Base-by-base conservation (phyloP, 192 early-diverging fungal genomes). In the Linderina pennispora region DNA sequence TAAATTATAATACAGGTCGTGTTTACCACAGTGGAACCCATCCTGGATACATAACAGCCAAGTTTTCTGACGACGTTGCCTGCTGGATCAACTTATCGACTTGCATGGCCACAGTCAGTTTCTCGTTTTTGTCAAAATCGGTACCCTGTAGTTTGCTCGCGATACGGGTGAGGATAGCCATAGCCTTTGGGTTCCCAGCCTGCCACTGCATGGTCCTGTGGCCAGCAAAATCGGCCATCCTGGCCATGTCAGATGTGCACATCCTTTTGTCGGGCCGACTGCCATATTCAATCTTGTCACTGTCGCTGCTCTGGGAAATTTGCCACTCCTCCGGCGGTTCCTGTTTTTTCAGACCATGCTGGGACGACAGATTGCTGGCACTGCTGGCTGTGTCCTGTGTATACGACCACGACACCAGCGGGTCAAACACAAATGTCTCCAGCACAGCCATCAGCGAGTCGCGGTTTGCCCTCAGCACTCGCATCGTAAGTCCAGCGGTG, bases 401-500 rank as follows among this genome's bases (percentile, higher is more conserved):
- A 28, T 47, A 61, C 7, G 25, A 45, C 58, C 58, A 61, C 31
- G 55, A 56, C 15, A 66, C 58, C 32, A 67, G 43, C 17, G 97
- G 97, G 53, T 99, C 97, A 66, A 94, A 91, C 7, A 99, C 92
- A 68, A 99, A 99, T 10, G 97, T 93, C 53, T 99, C 94, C 17
- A 99, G 71, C 8, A 99, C 92, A 35, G 97, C 97, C 97, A 99
- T 99, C 58, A 99, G 72, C 65, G 87, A 90, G 46, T 99, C 97
- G 48, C 94, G 94, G 76, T 97, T 97, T 13, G 89, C 87, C 0
- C 97, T 78, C 43, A 99, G 56, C 1, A 99, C 93, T 8, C 88
- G 78, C 94, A 99, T 98, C 3, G 95, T 93, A 45, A 92, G 83
- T 59, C 97, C 88, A 62, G 91, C 94, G 0, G 97, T 94, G 18